Evolutionary conservation across 208 protist genomes (phyloP).

Genomic region (Acanthamoeba healyi): DNA sequence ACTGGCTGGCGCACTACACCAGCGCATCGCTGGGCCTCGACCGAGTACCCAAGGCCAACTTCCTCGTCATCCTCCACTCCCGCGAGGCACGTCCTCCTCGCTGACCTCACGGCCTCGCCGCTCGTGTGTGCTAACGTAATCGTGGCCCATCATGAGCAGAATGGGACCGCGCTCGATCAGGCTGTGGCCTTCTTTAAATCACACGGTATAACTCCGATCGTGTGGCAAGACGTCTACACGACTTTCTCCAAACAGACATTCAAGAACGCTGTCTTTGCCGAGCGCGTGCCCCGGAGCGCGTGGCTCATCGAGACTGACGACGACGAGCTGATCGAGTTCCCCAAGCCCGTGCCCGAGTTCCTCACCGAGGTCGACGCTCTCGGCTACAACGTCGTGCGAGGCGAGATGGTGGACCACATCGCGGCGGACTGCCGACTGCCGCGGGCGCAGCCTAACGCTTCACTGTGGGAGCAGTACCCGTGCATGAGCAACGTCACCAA

Average conservation of each 20-base stretch:
- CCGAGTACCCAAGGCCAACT: background rate
- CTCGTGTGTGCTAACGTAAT: too few relatives aligned
- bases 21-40: background rate
- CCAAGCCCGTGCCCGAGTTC: background rate
- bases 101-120: too few relatives aligned
- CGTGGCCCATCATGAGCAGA: background rate
- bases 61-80: background rate
- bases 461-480: background rate
- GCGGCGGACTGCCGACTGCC: background rate
- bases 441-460: background rate
- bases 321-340: conserved; percentile 46
- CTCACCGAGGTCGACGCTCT: background rate
- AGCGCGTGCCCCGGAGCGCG: background rate
- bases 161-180: background rate
- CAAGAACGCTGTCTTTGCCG: background rate
- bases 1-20: conserved; percentile 18
- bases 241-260: background rate
- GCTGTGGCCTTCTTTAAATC: background rate
- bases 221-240: background rate
- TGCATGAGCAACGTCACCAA: background rate
- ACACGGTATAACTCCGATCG: background rate
- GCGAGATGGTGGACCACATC: conserved; percentile 5
- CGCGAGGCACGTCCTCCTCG: background rate
- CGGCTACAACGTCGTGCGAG: background rate
- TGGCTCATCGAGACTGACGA: conserved; percentile 34